Evolutionary conservation across 23 red algal genomes (phyloP), one percentile per base, ranked within the genome.

Genomic region (Gracilariopsis chorda): DNA sequence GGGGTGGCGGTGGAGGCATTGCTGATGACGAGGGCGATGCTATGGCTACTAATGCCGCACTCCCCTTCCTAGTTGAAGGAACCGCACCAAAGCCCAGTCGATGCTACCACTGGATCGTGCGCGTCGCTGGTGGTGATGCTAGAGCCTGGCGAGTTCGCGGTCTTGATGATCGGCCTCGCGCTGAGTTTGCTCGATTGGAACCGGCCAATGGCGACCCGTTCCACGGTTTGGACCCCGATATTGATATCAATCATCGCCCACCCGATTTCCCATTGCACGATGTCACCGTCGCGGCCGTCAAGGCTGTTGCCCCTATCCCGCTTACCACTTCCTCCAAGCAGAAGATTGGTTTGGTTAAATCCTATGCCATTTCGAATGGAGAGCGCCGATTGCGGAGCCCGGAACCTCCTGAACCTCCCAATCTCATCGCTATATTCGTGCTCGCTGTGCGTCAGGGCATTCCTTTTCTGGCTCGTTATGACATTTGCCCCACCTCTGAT

Each of bases 1-100:
- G 93, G 83, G 93, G 93, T 48, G 93, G 93, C 27, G 93, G 93
- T 29, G 93, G 93, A 28, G 93, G 93, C 16, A 86, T 88, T 20
- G 93, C 93, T 51, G 86, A 86, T 42, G 93, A 95, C 40, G 93
- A 95, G 58, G 65, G 78, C 48, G 93, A 95, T 86, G 85, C 93
- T n/a, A 62, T 58, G 79, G 82, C 86, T 5, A 90, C 93, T 21
- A 64, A 64, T 14, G 73, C 93, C 3, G 90, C 80, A 27, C 78
- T 77, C 68, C 78, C 80, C 10, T 36, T 77, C 1, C 25, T 86
- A 16, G 21, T 44, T 25, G 77, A 86, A 11, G 86, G 86, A 1
- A 73, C 83, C 7, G 93, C 83, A 16, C 93, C 93, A 45, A 80
- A 59, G 21, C 84, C 83, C 4, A 82, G 64, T 42, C 86, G 93